Evolutionary conservation across 2,329 filamentous ascomycete species (phyloP).

Genomic region (Lasiodiplodia sp.): DNA sequence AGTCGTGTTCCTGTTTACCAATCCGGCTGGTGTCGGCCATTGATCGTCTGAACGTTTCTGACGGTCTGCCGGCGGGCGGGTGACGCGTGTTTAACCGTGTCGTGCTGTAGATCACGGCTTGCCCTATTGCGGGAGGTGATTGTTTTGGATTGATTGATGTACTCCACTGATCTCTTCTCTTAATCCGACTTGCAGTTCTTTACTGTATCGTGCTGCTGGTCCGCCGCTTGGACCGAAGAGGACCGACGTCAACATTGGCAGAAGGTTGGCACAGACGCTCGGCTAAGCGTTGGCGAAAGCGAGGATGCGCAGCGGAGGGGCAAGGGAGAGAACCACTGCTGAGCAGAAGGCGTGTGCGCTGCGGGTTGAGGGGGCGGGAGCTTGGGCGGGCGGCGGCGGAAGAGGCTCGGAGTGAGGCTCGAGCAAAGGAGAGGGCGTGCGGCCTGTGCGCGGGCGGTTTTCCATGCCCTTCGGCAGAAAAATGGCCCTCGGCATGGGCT

Average conservation of each 20-base stretch:
- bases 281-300: background rate
- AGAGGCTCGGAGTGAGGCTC: constrained; percentile 22
- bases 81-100: background rate
- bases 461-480: no score
- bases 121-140: background rate
- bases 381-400: background rate
- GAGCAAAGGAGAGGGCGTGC: background rate
- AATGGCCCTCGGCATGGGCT: no score
- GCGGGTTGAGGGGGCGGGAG: background rate
- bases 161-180: background rate
- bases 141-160: background rate
- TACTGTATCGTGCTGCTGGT: background rate
- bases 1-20: background rate
- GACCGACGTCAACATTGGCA: background rate
- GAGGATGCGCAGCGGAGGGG: background rate
- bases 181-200: background rate
- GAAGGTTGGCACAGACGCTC: background rate
- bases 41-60: background rate
- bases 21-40: background rate
- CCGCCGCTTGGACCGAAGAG: background rate
- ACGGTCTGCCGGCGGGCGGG: background rate
- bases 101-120: background rate
- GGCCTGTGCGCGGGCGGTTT: background rate
- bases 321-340: background rate
- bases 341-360: background rate